Base-by-base conservation (phyloP, 2,329 filamentous ascomycete genomes). In the Fusarium drepaniforme region DNA sequence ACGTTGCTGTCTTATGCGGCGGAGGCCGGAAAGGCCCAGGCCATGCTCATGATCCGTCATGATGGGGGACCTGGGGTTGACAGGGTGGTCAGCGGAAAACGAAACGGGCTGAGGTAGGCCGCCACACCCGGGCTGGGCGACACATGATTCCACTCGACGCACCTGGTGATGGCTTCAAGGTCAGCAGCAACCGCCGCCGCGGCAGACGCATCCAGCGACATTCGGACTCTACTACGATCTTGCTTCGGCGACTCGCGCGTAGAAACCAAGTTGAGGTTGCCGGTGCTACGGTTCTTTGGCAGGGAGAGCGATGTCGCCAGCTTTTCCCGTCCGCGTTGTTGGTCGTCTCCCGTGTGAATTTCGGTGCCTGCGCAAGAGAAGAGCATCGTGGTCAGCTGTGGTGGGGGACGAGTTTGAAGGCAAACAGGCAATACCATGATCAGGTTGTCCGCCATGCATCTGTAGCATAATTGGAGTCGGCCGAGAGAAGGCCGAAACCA, bases 1-100 rank as follows among this genome's bases (percentile, higher is more conserved):
- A 71, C 93, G 93, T 80, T 95, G 93, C 84, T 98, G 96, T 82
- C 97, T 94, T 83, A 99, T 99, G 80, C 97, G 93, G 82, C 96
- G 93, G 80, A 99, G 89, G 76, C 97, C 96, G 67, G 95, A 97
- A 53, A 93, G 89, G 65, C 94, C 94, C 73, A 97, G 86, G 78
- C 94, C 94, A 88, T 97, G 94, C 80, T 97, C 95, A 85, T 96
- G 94, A 84, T 96, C 95, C 75, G 91, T 88, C 82, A 97, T 90
- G 81, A 97, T 90, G 80, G 95, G 91, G 80, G 94, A 94, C 87
- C 94, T 97, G 82, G 65, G 78, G 70, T 77, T 77, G 70, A 58
- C 66, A 67, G 65, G 75, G 72, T 75, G 75, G 80, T 81, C 78
- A 81, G 77, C 74, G 78, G 60, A 49, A 58, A 70, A 70, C 49